Conservation (phyloP, 768 basidiomycete genomes). For the Auricularia cornea region DNA sequence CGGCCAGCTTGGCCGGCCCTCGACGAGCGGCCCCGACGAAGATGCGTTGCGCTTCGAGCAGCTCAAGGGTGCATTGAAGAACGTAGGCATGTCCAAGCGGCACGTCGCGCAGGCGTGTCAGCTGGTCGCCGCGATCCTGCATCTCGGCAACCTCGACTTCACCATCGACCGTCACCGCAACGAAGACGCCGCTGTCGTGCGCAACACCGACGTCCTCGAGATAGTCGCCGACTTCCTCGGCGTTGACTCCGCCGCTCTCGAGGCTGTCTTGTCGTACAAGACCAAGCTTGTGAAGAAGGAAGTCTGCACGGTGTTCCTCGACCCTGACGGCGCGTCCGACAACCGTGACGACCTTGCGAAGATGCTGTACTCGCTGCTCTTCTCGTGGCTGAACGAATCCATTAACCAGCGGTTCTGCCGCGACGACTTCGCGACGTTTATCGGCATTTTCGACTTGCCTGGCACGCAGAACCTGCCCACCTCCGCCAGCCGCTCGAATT, state of each 20-base stretch:
- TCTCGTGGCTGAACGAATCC: constrained; percentile 93
- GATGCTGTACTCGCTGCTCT: constrained; percentile 87
- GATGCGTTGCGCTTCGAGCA: constrained; percentile 88
- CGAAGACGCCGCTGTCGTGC: constrained; percentile 87
- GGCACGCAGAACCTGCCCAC: constrained; percentile 75
- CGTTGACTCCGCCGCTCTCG: constrained; percentile 61
- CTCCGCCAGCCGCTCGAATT: constrained; percentile 70
- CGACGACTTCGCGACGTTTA: constrained; percentile 87
- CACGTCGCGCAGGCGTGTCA: constrained; percentile 95
- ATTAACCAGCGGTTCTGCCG: constrained; percentile 93
- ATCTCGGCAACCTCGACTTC: constrained; percentile 94
- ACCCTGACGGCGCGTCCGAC: constrained; percentile 85
- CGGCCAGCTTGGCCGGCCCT: constrained; percentile 32
- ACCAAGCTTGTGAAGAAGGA: constrained; percentile 92
- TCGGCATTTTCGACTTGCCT: constrained; percentile 90
- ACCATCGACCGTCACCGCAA: constrained; percentile 73
- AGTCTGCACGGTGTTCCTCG: constrained; percentile 93
- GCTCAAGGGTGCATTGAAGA: constrained; percentile 89
- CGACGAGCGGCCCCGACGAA: constrained; percentile 36
- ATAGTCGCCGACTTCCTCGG: constrained; percentile 90
- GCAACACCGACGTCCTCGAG: constrained; percentile 72
- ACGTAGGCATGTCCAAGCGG: constrained; percentile 86
- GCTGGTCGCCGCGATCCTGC: constrained; percentile 89
- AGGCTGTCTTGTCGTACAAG: constrained; percentile 79
- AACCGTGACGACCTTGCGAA: constrained; percentile 93